Percentiles rank a stretch among this genome's conserved stretches.
phyloP scores from a whole-genome alignment of 352 stramenopile genomes.

The Globisporangium parvum region DNA sequence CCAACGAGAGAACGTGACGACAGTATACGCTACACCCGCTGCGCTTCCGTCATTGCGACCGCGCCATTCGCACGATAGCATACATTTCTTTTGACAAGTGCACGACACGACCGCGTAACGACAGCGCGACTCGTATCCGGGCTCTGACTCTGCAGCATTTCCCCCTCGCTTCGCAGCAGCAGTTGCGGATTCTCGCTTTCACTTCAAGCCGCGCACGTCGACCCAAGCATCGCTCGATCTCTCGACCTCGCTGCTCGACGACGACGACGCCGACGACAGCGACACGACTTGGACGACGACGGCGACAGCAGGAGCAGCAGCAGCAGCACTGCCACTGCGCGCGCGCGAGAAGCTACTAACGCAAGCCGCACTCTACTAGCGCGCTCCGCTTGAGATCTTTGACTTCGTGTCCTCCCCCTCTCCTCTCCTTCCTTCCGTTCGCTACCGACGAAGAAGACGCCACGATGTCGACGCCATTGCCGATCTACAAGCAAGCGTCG shows the following conservation, averaged over 20 bases:
- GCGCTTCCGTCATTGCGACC: too few relatives aligned
- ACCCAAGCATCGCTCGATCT: not conserved
- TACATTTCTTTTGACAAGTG: too few relatives aligned
- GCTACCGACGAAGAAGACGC: not conserved
- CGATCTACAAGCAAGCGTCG: constrained; percentile 60
- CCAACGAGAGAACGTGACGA: too few relatives aligned
- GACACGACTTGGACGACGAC: not conserved
- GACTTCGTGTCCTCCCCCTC: not conserved
- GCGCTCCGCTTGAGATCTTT: not conserved
- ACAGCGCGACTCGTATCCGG: not conserved
- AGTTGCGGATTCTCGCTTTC: constrained; percentile 18
- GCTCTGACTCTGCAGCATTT: not conserved
- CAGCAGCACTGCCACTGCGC: not conserved
- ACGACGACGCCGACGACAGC: not conserved
- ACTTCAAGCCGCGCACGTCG: constrained; percentile 30
- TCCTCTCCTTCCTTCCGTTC: too few relatives aligned
- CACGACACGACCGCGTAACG: too few relatives aligned
- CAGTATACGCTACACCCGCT: too few relatives aligned
- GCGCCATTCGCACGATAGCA: too few relatives aligned
- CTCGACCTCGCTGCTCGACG: not conserved
- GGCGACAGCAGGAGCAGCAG: too few relatives aligned
- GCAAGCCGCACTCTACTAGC: not conserved
- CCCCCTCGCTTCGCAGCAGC: constrained; percentile 13
- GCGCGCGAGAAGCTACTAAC: not conserved
- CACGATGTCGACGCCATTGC: constrained; percentile 59